Conservation (phyloP, 1,284 basidiomycete genomes). For the Fistulinella cinereoalba region DNA sequence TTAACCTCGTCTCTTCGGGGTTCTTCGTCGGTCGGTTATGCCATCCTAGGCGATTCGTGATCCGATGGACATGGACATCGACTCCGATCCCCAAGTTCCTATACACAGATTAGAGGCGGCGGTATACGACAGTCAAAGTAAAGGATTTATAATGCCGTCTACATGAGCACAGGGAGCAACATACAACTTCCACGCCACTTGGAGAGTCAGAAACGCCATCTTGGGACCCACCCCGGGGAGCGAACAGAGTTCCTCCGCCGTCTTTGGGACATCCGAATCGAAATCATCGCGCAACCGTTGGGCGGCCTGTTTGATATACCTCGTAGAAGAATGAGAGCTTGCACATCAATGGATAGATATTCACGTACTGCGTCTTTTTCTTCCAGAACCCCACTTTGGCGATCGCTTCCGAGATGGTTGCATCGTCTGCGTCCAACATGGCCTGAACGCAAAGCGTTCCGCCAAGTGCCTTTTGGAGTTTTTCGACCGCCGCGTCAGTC, state of each 20-base stretch:
- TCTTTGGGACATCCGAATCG: constrained; percentile 80
- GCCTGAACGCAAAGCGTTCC: constrained; percentile 77
- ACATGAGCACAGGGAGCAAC: constrained; percentile 23
- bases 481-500: constrained; percentile 79
- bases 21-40: constrained; percentile 80
- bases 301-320: constrained; percentile 76
- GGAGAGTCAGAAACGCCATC: constrained; percentile 86
- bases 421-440: constrained; percentile 63
- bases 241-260: constrained; percentile 80
- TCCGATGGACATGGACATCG: constrained; percentile 93
- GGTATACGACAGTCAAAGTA: too few relatives aligned
- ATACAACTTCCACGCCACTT: constrained; percentile 83
- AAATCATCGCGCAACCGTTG: constrained; percentile 67
- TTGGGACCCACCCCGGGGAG: constrained; percentile 90
- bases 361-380: constrained; percentile 70
- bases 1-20: constrained; percentile 83
- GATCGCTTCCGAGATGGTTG: constrained; percentile 70
- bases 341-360: not conserved
- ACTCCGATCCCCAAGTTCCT: constrained; percentile 96
- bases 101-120: too few relatives aligned
- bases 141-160: too few relatives aligned
- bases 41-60: constrained; percentile 92
- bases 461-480: constrained; percentile 71
- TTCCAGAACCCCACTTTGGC: constrained; percentile 93
- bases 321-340: constrained; percentile 20